phyloP scores from a whole-genome alignment of 495 filamentous ascomycete genomes.

The Penicillium canariense region DNA sequence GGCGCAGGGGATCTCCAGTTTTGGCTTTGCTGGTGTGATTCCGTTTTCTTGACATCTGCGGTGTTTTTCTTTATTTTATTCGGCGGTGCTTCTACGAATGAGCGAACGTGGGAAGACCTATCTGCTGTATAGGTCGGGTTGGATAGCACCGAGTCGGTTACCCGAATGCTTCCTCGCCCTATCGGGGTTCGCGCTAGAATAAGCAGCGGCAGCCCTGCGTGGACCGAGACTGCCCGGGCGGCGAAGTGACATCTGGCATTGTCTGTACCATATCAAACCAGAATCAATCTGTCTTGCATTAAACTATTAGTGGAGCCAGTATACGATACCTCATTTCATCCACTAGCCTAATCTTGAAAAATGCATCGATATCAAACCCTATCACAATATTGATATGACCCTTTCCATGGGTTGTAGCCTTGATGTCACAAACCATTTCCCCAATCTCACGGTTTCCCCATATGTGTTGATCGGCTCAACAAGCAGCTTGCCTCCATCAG shows the following conservation, averaged over 20 bases:
- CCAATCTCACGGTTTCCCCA: background rate
- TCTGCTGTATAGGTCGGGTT: constrained; percentile 41
- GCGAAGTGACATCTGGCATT: constrained; percentile 6
- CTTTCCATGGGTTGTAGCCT: background rate
- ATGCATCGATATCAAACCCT: no score
- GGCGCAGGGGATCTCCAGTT: constrained; percentile 14
- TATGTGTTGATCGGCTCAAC: background rate
- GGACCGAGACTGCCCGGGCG: background rate
- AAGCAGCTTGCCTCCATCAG: background rate
- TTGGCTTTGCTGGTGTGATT: constrained; percentile 21
- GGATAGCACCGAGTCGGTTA: constrained; percentile 1
- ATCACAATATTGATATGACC: background rate
- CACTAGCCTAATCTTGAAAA: no score
- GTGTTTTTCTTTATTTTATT: constrained; percentile 21
- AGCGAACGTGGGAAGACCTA: constrained; percentile 31
- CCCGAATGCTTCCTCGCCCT: background rate
- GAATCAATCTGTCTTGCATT: constrained; percentile 21
- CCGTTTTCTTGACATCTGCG: constrained; percentile 26
- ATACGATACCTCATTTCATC: no score
- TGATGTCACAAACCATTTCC: background rate
- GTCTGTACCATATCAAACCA: constrained; percentile 23
- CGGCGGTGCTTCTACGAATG: constrained; percentile 17
- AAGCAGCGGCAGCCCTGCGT: constrained; percentile 3
- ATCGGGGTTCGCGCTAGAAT: background rate
- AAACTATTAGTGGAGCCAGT: background rate